A percentile compares a stretch with the other conserved stretches of the same genome.
These are phyloP conservation scores for Ensete ventricosum DNA, from an alignment of 176 grass and related monocot genomes.

Conservation along the genomic window DNA sequence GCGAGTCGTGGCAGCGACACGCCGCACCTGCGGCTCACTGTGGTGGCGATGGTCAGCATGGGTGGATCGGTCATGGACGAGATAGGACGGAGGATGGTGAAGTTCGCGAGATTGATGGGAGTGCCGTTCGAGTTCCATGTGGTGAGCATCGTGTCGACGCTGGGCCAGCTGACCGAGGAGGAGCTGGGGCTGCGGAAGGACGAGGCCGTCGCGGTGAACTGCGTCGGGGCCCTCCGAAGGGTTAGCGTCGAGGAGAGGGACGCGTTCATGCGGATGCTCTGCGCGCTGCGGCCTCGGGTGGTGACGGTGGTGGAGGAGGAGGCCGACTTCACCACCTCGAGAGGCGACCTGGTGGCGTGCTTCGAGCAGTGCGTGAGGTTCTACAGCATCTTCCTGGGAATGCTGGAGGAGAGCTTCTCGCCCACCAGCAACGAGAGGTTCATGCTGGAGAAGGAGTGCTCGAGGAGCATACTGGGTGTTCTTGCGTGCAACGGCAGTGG, in stretches of 20 bases:
- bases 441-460: conserved; percentile 13
- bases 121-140: conserved; percentile 19
- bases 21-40: conserved; percentile 12
- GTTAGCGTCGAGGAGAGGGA: not conserved
- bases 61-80: conserved; percentile 3
- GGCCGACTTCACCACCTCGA: conserved; percentile 6
- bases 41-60: not conserved
- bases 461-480: conserved; percentile 1
- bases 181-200: not conserved
- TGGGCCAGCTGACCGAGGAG: conserved; percentile 1
- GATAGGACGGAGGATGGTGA: conserved; percentile 16
- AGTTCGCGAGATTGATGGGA: conserved; percentile 20
- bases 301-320: conserved; percentile 23
- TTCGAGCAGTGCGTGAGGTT: conserved; percentile 21
- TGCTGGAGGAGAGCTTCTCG: conserved; percentile 25
- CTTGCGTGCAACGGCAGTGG: not conserved
- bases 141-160: not conserved
- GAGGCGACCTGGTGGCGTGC: not conserved
- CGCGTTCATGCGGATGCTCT: conserved; percentile 7
- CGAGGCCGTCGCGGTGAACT: conserved; percentile 20
- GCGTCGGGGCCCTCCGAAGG: conserved; percentile 5
- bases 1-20: conserved; percentile 6
- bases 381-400: conserved; percentile 10
- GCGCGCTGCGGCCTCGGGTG: conserved; percentile 3
- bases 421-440: conserved; percentile 19